Evolutionary conservation across 768 basidiomycete genomes (phyloP).

Genomic region (Calvatia gigantea): DNA sequence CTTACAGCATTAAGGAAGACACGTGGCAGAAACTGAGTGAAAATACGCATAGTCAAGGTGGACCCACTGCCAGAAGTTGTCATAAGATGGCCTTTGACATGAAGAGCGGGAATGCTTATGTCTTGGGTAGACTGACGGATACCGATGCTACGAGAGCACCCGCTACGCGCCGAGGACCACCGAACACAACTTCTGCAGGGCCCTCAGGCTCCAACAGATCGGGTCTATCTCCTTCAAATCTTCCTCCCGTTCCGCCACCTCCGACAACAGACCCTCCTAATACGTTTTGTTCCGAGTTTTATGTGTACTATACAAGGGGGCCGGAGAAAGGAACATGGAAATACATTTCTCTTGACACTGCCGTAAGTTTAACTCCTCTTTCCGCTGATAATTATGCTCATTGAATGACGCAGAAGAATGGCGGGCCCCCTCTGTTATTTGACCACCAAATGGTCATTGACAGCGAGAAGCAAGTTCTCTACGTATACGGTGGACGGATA

Average conservation of each 20-base stretch:
- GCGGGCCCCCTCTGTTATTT: conserved; percentile 70
- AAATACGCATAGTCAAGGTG: conserved; percentile 55
- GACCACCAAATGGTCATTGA: conserved; percentile 85
- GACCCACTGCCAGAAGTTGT: conserved; percentile 69
- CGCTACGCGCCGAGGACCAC: background rate
- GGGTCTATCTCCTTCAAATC: background rate
- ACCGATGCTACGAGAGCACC: conserved; percentile 32
- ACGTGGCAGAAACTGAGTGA: conserved; percentile 61
- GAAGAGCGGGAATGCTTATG: conserved; percentile 66
- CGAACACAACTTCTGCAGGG: background rate
- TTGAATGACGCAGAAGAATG: conserved; percentile 40
- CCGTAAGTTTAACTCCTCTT: conserved; percentile 41
- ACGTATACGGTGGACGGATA: conserved; percentile 73
- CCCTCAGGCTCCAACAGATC: background rate
- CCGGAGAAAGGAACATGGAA: conserved; percentile 69
- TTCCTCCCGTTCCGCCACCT: conserved; percentile 4
- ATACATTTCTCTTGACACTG: conserved; percentile 61
- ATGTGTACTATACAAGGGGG: conserved; percentile 68
- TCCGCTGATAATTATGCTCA: background rate
- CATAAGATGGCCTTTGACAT: conserved; percentile 82
- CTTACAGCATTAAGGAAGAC: conserved; percentile 55
- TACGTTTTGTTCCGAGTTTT: conserved; percentile 65
- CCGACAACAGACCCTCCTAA: conserved; percentile 13
- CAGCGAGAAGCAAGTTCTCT: conserved; percentile 63
- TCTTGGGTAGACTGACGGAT: conserved; percentile 68